These are phyloP conservation scores for Neostapfia colusana DNA, from an alignment of 176 grass and related monocot species.

Conservation along the genomic window DNA sequence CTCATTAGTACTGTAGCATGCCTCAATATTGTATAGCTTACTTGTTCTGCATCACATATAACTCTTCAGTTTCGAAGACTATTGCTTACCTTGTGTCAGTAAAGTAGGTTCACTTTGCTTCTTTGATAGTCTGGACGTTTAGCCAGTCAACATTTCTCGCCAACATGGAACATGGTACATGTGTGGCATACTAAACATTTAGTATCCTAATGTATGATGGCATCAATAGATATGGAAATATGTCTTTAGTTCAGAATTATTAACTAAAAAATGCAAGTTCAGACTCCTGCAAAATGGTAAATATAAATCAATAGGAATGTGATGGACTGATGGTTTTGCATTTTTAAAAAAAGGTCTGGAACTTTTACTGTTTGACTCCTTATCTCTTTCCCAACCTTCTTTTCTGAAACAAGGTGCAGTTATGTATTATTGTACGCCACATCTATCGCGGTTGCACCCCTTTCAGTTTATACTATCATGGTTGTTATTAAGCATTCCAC, in stretches of 20 bases:
- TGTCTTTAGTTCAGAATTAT: neutral
- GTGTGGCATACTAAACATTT: neutral
- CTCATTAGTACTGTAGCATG: neutral
- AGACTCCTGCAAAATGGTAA: neutral
- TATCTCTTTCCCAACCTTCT: neutral
- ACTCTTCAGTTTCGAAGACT: neutral
- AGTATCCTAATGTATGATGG: neutral
- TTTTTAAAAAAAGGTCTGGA: neutral
- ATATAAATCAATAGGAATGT: neutral
- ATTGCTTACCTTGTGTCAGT: neutral
- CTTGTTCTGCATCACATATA: neutral
- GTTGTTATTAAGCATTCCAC: neutral
- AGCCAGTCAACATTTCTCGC: neutral
- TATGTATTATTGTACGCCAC: neutral
- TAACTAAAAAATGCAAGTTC: neutral
- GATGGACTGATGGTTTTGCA: neutral
- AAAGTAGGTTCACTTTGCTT: neutral
- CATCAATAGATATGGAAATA: neutral
- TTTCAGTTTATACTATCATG: neutral
- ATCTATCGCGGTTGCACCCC: neutral
- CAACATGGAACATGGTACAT: neutral
- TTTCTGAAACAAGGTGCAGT: neutral
- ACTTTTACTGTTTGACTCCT: neutral
- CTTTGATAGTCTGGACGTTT: slow-evolving; percentile 2
- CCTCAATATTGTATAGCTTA: neutral